Base-by-base conservation (phyloP, 2,329 filamentous ascomycete genomes). In the Fusarium caatingaense region DNA sequence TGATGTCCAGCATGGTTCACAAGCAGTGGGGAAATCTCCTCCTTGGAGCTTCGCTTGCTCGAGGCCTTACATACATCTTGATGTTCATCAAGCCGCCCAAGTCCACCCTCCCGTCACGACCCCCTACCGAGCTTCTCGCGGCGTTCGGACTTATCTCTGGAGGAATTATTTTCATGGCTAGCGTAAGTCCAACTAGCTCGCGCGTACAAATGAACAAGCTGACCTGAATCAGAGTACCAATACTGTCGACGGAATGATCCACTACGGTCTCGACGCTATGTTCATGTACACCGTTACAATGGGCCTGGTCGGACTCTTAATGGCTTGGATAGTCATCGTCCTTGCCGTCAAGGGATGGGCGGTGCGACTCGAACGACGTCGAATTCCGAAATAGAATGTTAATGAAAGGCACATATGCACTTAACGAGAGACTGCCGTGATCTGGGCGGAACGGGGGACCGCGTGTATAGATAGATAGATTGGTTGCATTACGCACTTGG, bases 341-440 rank as follows among this genome's bases (percentile, higher is more conserved):
- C 88, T 98, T 64, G 91, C 93, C 27, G 81, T 97, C 77, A 98
- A 97, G 81, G 94, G 94, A 27, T 97, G 93, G 93, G 93, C 93
- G 7, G 80, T 88, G 18, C 83, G 85, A 51, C 81, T 77, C 56
- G 86, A 88, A 74, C 68, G 64, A 51, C 56, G 65, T 21, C 42
- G 42, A 13, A 41, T 55, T 8, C 42, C 51, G 13, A 59, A 53
- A 23, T 66, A 60, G 32, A 41, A 28, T 32, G n/a, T 16, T 41
- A 25, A 23, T 49, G 21, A 44, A 41, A 59, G 10, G 53, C 30
- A 11, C 18, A 41, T 27, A 42, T 10, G 49, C 27, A 50, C 37
- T 40, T 40, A 34, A 51, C n/a, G 18, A 44, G 21, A 23, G 25
- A 50, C n/a, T 34, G 40, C 40, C n/a, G 34, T 56, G 11, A 27